Conservation (phyloP, 768 basidiomycete genomes). For the Tylopilus subfusipes region DNA sequence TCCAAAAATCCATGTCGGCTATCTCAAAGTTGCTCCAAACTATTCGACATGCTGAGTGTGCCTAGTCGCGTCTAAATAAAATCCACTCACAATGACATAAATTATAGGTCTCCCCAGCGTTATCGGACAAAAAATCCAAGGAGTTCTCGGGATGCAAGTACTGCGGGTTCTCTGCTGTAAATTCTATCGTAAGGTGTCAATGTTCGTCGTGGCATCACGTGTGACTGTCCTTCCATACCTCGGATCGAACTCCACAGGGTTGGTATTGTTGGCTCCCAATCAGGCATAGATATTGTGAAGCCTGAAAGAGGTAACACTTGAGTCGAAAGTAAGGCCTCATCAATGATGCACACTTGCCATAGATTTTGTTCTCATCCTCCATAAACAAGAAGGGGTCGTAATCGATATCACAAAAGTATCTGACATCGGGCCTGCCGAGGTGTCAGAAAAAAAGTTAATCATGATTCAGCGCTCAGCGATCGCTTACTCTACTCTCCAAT, state of each 20-base stretch:
- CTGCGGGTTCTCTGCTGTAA: slow-evolving; percentile 51
- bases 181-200: slow-evolving; percentile 45
- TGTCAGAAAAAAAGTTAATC: not conserved
- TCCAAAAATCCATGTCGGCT: slow-evolving; percentile 79
- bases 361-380: slow-evolving; percentile 50
- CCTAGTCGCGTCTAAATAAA: not conserved
- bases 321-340: not conserved
- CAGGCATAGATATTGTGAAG: slow-evolving; percentile 63
- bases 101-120: slow-evolving; percentile 63
- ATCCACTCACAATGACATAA: slow-evolving; percentile 53
- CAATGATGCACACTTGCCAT: slow-evolving; percentile 34
- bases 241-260: slow-evolving; percentile 60
- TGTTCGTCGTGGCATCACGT: slow-evolving; percentile 31
- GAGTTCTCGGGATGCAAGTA: slow-evolving; percentile 56
- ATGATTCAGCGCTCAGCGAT: not conserved
- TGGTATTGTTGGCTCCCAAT: slow-evolving; percentile 60
- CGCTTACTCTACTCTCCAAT: slow-evolving; percentile 59
- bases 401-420: slow-evolving; percentile 53
- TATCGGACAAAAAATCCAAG: slow-evolving; percentile 61
- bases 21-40: slow-evolving; percentile 97
- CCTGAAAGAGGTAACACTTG: slow-evolving; percentile 27
- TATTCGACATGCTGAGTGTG: slow-evolving; percentile 25
- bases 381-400: slow-evolving; percentile 53
- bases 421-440: slow-evolving; percentile 41
- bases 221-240: slow-evolving; percentile 36